phyloP scores from a whole-genome alignment of 495 filamentous ascomycete species.

The Penicillium argentinense region DNA sequence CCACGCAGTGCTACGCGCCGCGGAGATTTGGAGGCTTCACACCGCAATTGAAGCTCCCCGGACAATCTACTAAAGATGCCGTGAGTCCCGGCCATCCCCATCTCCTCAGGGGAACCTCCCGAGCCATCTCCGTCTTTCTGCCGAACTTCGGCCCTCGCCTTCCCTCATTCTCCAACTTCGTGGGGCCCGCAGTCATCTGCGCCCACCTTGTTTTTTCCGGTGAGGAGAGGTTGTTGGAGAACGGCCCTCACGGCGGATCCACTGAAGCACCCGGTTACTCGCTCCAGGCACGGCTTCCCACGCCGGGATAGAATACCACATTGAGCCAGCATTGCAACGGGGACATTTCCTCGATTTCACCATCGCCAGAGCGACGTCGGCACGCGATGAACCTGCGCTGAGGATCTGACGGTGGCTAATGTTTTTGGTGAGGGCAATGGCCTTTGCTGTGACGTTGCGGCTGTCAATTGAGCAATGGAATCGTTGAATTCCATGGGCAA shows the following conservation, averaged over 20 bases:
- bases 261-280: not conserved
- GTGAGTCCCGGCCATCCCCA: not conserved
- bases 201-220: conserved; percentile 4
- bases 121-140: conserved; percentile 15
- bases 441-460: no score
- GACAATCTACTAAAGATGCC: conserved; percentile 9
- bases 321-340: conserved; percentile 4
- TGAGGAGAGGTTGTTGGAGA: conserved; percentile 29
- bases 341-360: not conserved
- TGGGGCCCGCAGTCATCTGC: conserved; percentile 12
- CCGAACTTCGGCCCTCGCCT: conserved; percentile 18
- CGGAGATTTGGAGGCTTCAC: not conserved
- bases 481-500: no score
- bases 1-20: not conserved
- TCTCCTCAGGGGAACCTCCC: not conserved
- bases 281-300: not conserved
- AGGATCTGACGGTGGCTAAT: no score
- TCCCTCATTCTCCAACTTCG: conserved; percentile 18
- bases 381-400: no score
- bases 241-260: conserved; percentile 12
- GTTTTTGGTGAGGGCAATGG: no score
- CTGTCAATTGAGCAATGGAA: no score
- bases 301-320: conserved; percentile 8
- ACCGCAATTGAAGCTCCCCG: conserved; percentile 1
- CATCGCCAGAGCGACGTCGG: no score